A percentile compares a stretch with the other conserved stretches of the same genome.
Conservation (phyloP, 805 yeast genomes). For the Debaryomyces tyrocola region DNA sequence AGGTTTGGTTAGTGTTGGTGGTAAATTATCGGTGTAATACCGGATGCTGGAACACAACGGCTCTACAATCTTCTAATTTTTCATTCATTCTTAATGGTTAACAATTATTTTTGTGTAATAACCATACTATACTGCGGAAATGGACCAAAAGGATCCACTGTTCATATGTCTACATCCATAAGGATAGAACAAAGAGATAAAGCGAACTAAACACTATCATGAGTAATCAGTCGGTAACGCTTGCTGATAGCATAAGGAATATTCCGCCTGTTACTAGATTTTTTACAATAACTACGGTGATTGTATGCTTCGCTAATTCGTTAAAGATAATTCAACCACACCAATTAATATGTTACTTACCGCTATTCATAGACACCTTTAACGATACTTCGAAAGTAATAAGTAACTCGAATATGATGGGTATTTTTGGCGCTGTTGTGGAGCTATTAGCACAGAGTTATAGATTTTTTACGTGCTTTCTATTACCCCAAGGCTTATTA, state of each 20-base stretch:
- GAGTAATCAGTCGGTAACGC: constrained; percentile 6
- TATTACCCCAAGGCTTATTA: constrained; percentile 40
- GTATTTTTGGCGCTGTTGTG: constrained; percentile 5
- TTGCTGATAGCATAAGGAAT: constrained; percentile 21
- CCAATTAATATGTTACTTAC: constrained; percentile 13
- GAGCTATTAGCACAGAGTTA: constrained; percentile 38
- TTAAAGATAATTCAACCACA: constrained; percentile 15
- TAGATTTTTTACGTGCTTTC: constrained; percentile 50
- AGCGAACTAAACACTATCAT: background rate
- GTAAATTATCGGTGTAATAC: too few species aligned
- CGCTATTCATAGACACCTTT: constrained; percentile 9
- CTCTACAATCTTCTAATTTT: too few species aligned
- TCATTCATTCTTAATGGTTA: too few species aligned
- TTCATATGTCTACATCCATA: too few species aligned
- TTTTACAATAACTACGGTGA: constrained; percentile 48
- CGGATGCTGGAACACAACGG: too few species aligned
- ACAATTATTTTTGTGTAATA: too few species aligned
- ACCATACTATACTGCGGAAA: too few species aligned
- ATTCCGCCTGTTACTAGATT: constrained; percentile 67
- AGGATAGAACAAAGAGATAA: background rate
- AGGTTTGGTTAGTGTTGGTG: too few species aligned
- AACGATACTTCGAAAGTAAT: constrained; percentile 1
- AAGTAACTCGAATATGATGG: background rate
- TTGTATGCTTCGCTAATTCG: constrained; percentile 38
- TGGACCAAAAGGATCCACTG: too few species aligned